phyloP scores from a whole-genome alignment of 139 green algal genomes.

The Pleodorina starrii region DNA sequence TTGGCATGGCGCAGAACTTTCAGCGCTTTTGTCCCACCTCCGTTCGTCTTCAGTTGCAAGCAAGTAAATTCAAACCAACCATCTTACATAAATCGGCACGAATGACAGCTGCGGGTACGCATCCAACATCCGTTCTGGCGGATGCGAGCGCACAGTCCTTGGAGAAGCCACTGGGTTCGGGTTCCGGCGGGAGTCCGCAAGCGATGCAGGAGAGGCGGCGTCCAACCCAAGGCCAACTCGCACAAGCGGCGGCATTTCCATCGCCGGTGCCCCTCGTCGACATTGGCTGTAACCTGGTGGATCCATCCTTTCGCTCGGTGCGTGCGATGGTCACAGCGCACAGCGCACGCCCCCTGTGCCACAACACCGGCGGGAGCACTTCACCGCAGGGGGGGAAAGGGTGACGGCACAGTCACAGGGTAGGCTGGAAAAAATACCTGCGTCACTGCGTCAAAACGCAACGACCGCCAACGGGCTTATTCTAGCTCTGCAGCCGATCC shows the following conservation, averaged over 20 bases:
- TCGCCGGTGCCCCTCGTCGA: conserved; percentile 65
- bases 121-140: neutral
- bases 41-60: too few species aligned
- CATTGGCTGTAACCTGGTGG: conserved; percentile 78
- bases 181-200: neutral
- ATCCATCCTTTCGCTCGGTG: conserved; percentile 65
- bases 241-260: conserved; percentile 45
- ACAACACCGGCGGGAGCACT: too few species aligned
- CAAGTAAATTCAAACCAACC: neutral
- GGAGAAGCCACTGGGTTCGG: neutral
- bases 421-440: too few species aligned
- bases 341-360: too few species aligned
- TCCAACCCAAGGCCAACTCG: conserved; percentile 54
- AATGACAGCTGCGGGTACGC: neutral
- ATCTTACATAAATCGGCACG: neutral
- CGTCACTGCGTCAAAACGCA: too few species aligned
- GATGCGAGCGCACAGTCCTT: neutral
- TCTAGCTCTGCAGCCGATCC: too few species aligned
- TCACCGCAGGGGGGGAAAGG: too few species aligned
- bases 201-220: neutral
- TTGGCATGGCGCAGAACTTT: too few species aligned
- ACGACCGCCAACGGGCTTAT: too few species aligned
- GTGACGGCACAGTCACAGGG: too few species aligned
- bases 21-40: too few species aligned
- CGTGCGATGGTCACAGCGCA: too few species aligned